Evolutionary conservation across 306 rosid species (phyloP), one percentile per base, ranked within the genome.

Genomic region (Vachellia pachyceras): DNA sequence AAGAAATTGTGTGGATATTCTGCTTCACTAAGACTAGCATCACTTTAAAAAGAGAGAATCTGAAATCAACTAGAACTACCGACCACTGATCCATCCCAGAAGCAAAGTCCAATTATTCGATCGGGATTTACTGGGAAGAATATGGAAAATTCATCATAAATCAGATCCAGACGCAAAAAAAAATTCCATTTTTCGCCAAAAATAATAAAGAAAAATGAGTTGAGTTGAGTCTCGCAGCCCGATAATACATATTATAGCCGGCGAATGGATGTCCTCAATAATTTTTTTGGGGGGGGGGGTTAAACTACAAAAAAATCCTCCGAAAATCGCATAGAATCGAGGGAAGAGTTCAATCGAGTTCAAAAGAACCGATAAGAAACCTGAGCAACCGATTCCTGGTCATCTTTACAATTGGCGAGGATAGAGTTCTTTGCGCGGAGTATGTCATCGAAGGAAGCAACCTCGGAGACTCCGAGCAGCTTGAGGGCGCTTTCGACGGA

Each of bases 391-490:
- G 92, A 84, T 52, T 93, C 86, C 45, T 88, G 84, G 87, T 95
- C 96, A 79, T 88, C 96, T 57, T 93, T 88, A 71, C 97, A 95
- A 76, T 91, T 20, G n/a, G 93, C 96, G 73, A 95, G 61, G 79
- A 86, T 86, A 23, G 91, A 84, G 77, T 91, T 93, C 85, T 92
- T 95, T 70, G 99, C 98, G 77, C 97, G 97, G 39, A 95, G 99
- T 72, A 93, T 95, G 4, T 93, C 99, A 4, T 93, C 98, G 73
- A 95, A 93, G 60, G 98, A 88, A 72, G 94, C 99, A 2, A 90
- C 93, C 44, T 95, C 99, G 10, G 98, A 85, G 67, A 95, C 99
- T n/a, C 99, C 98, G 29, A 95, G 89, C 35, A 95, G 90, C 87
- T 93, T 89, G 63, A 93, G 90, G 47, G 98, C 98, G 87, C 69